Evolutionary conservation across 192 early-diverging fungal species (phyloP).

Genomic region (Backusella tarrabulga): DNA sequence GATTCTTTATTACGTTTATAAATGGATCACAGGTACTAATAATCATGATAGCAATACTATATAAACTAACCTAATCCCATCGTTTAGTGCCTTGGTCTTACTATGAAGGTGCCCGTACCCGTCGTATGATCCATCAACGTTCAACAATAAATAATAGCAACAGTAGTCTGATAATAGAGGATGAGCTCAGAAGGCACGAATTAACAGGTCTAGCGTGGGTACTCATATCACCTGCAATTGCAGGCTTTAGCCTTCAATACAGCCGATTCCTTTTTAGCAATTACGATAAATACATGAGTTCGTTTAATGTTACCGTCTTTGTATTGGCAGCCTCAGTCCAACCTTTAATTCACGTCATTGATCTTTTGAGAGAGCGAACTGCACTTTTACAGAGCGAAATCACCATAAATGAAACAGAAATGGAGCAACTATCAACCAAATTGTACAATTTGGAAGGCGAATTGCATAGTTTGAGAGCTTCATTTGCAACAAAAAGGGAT

Average conservation of each 20-base stretch:
- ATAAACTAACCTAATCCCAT: no score
- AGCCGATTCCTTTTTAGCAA: constrained; percentile 51
- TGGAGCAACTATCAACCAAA: constrained; percentile 42
- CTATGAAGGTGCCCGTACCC: constrained; percentile 54
- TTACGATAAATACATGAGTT: constrained; percentile 55
- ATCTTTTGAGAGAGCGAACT: constrained; percentile 48
- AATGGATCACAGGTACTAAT: constrained; percentile 57
- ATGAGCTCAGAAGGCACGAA: constrained; percentile 51
- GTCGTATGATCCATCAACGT: constrained; percentile 35
- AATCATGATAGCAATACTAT: not conserved
- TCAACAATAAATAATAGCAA: not conserved
- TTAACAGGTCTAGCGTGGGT: constrained; percentile 48
- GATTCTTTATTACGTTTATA: constrained; percentile 59
- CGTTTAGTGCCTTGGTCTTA: constrained; percentile 56
- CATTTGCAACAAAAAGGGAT: constrained; percentile 59
- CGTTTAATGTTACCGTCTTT: constrained; percentile 57
- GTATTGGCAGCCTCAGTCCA: constrained; percentile 55
- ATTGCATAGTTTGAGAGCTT: constrained; percentile 44
- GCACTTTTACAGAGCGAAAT: constrained; percentile 54
- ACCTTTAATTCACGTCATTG: constrained; percentile 51
- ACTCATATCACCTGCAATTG: constrained; percentile 51
- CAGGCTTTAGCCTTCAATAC: constrained; percentile 53
- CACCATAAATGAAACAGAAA: constrained; percentile 48
- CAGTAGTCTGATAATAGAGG: constrained; percentile 26
- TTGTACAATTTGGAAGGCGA: constrained; percentile 52